Base-by-base conservation (phyloP, 768 basidiomycete genomes). In the Agaricus sinodeliciosus region DNA sequence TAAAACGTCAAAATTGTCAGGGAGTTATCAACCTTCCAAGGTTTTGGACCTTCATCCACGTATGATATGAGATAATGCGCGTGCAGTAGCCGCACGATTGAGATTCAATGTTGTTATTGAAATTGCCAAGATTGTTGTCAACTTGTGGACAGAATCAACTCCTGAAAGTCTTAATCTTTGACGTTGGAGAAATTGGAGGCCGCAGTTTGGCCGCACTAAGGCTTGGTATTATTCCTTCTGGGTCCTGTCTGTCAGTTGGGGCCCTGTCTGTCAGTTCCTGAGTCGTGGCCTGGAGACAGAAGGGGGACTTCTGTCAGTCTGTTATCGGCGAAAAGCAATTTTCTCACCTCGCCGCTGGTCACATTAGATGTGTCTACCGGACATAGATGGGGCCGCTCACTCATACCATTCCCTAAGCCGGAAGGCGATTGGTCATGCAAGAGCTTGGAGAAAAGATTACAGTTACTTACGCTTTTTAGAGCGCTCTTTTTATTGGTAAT, bases 261-360 rank as follows among this genome's bases (percentile, higher is more conserved):
- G 31, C 31, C 31, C 31, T 31, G 31, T 31, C 27, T 62, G 65
- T 39, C 59, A 63, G 41, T 64, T 66, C 58, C 66, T 64, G 22
- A 22, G 22, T 1, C 9, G 67, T 63, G 40, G 62, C 61, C 1
- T 64, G 58, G 2, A 64, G 28, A 65, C 65, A 15, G 61, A 54
- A 55, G 72, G 70, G 69, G 71, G 41, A 69, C 55, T 27, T 62
- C 58, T 0, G 67, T 69, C 48, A 73, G 63, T 26, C 54, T 43
- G 52, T 67, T 63, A 22, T 69, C 71, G 65, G 68, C 18, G 75
- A 73, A 40, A 80, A 60, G 4, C 69, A 41, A 84, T 65, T 83
- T 76, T 53, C 69, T 64, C 34, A 84, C 67, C 25, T 69, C 63
- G 2, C 80, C 81, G 31, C 65, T 75, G 42, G 67, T 69, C 55